phyloP scores from a whole-genome alignment of 2,329 filamentous ascomycete genomes.

The Aspergillus alliaceus region DNA sequence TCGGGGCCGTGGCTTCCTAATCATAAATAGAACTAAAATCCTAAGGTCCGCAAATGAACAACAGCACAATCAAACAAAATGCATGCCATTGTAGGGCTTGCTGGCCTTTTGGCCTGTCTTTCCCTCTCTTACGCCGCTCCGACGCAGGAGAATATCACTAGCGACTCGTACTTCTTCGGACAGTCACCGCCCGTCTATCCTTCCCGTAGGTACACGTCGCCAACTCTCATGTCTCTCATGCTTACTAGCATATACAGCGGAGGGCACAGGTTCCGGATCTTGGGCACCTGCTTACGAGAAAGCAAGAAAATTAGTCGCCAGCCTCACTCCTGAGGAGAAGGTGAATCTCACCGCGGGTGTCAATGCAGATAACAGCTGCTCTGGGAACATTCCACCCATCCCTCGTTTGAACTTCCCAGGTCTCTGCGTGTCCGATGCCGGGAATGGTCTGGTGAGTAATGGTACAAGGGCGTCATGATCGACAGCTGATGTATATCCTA shows the following conservation, averaged over 20 bases:
- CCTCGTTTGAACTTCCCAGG: constrained; percentile 35
- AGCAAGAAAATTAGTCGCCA: constrained; percentile 39
- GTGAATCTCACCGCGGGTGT: constrained; percentile 35
- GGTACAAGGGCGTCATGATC: background rate
- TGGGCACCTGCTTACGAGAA: constrained; percentile 39
- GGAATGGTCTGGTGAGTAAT: constrained; percentile 37
- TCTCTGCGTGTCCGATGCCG: constrained; percentile 45
- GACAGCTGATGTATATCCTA: background rate
- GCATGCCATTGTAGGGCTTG: background rate
- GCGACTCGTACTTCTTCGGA: constrained; percentile 25
- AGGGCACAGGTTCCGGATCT: constrained; percentile 28
- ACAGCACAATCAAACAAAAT: background rate
- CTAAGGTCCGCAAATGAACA: background rate
- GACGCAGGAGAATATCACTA: constrained; percentile 20
- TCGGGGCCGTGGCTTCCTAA: background rate
- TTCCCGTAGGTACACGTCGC: constrained; percentile 14
- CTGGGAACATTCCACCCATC: constrained; percentile 33
- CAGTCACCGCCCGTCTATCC: constrained; percentile 25
- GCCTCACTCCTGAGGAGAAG: constrained; percentile 46
- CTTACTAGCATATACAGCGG: constrained; percentile 9
- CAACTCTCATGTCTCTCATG: background rate
- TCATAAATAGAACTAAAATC: background rate
- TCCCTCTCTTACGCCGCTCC: constrained; percentile 12
- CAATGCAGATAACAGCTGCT: constrained; percentile 25
- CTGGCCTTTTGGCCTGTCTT: constrained; percentile 9